Base-by-base conservation (phyloP, 352 stramenopile genomes). In the Globisporangium heterothallicum region DNA sequence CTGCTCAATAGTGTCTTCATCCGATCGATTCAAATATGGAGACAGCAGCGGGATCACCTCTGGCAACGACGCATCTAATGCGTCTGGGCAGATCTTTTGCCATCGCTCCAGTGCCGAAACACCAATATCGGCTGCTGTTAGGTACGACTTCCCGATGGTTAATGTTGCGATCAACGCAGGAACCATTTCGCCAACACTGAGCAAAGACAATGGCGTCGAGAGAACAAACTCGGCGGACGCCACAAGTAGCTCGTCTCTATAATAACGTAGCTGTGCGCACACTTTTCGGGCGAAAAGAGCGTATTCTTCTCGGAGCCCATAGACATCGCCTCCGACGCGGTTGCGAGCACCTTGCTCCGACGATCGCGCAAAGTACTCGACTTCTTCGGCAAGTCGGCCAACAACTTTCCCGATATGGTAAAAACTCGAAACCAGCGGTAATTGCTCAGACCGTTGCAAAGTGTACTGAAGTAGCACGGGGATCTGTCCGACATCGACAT, bases 201-300 rank as follows among this genome's bases (percentile, higher is more conserved):
- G 47, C n/a, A 88, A 46, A 26, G 35, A 44, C 13, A 73, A 36
- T 6, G 83, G 81, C 12, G 79, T 65, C 29, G 65, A 54, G 16
- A 94, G 64, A 19, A 89, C 68, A 57, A 83, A 88, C 27, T 76
- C 63, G 14, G 71, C 64, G 21, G 64, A 72, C 5, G 77, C 70
- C 32, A 92, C 68, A 19, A 91, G 64, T 18, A 92, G 48, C 24
- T 94, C 83, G 46, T 92, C 78, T 52, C 85, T 78, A 58, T 88
- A 90, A 56, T 86, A 88, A 6, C 62, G 74, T 25, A 85, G 59
- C 52, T 88, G 75, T 8, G 41, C 43, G 51, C 68, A 75, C 14
- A 81, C 60, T 26, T 53, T 53, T 10, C 50, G 22, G n/a, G 83
- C 42, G 44, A 90, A 93, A n/a, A 47, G 45, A 4, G 24, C 38